Percentiles rank a stretch among this genome's conserved stretches.
Evolutionary conservation across 306 rosid species (phyloP).

Genomic region (Trifolium subterraneum): DNA sequence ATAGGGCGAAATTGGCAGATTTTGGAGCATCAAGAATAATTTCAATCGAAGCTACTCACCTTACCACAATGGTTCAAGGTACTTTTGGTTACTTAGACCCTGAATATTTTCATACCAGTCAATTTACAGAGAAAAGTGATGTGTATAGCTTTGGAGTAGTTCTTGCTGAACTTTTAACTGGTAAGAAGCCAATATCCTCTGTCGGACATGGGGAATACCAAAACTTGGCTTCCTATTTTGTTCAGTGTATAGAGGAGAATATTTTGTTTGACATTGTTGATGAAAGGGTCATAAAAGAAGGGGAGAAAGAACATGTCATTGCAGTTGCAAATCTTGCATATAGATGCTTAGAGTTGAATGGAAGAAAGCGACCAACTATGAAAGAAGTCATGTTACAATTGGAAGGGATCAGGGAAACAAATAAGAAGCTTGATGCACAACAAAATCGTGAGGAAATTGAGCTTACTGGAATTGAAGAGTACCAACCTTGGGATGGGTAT

Average conservation of each 20-base stretch:
- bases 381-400: slow-evolving; percentile 53
- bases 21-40: slow-evolving; percentile 47
- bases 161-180: slow-evolving; percentile 43
- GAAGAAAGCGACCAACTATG: slow-evolving; percentile 62
- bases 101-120: slow-evolving; percentile 42
- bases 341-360: slow-evolving; percentile 52
- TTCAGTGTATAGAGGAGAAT: slow-evolving; percentile 28
- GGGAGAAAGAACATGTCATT: slow-evolving; percentile 37
- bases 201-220: neutral
- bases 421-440: neutral
- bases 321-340: slow-evolving; percentile 51
- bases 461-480: slow-evolving; percentile 9
- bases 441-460: slow-evolving; percentile 40
- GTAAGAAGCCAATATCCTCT: slow-evolving; percentile 30
- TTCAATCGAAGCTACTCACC: slow-evolving; percentile 44
- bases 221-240: slow-evolving; percentile 49
- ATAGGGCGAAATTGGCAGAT: slow-evolving; percentile 44
- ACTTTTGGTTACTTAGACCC: slow-evolving; percentile 52
- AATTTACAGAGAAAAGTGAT: slow-evolving; percentile 47
- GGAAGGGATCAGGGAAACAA: slow-evolving; percentile 39
- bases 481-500: slow-evolving; percentile 2
- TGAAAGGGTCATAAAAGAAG: slow-evolving; percentile 39
- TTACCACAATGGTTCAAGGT: slow-evolving; percentile 45
- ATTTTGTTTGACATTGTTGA: slow-evolving; percentile 47
- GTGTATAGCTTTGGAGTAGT: slow-evolving; percentile 50